Base-by-base conservation (phyloP, 768 basidiomycete genomes). In the Cystofilobasidium bisporidii region DNA sequence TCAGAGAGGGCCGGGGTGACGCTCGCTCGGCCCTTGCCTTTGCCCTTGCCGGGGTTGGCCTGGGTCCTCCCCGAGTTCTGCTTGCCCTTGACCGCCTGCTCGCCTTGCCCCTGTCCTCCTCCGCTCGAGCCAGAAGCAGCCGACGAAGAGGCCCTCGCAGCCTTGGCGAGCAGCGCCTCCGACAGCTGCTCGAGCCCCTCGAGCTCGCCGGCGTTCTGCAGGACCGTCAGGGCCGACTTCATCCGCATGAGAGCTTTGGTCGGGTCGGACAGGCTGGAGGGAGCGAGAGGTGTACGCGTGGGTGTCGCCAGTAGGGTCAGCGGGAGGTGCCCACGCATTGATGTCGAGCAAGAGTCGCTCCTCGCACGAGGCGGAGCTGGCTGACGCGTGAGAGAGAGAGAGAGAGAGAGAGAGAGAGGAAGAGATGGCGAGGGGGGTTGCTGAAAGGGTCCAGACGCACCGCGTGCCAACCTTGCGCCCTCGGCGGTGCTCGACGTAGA, bases 181-280 rank as follows among this genome's bases (percentile, higher is more conserved):
- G 12, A 14, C 6, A 56, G 6, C 28, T 18, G 8, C 30, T 56
- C 53, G 15, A 56, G 53, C 26, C 28, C 53, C 9, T 28, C 28
- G 28, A 56, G 53, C 20, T 56, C 53, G 53, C 53, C 53, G 18
- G 53, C 6, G 14, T 3, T 30, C 20, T 56, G 26, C 14, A 66
- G 58, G 36, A 66, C 48, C 41, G 47, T 40, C 32, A 50, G 59
- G 30, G 65, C 65, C 22, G 65, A 60, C 26, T 55, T 48, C 65
- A 66, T 61, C 24, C 65, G 57, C 65, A 66, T 66, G 48, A 50
- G 59, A 12, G 65, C 65, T 26, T 66, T 66, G 28, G 65, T 66
- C 1, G 65, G 65, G 50, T 66, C 65, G 0, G 47, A 50, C 36
- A 66, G 64, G 28, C 64, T 65, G 38, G 11, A 12, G 12, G 1